phyloP scores from a whole-genome alignment of 192 early-diverging fungal species.

The Coemansia sp. region DNA sequence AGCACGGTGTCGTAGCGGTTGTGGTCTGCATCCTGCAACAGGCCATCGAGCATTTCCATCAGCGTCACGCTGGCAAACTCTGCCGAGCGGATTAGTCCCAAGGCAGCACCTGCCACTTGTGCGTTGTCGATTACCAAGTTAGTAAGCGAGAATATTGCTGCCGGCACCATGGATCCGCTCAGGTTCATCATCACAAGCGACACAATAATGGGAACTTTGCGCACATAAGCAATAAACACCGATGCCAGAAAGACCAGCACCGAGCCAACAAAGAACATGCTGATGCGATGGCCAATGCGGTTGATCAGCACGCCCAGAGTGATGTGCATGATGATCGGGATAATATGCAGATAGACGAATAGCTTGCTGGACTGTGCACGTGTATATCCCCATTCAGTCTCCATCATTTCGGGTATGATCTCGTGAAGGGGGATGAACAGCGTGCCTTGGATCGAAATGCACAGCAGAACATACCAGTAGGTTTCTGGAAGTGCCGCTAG shows the following conservation, averaged over 20 bases:
- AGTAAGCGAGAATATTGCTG: slow-evolving; percentile 46
- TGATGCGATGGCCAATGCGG: slow-evolving; percentile 51
- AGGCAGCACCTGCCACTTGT: slow-evolving; percentile 48
- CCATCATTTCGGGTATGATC: slow-evolving; percentile 52
- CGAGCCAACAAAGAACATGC: slow-evolving; percentile 45
- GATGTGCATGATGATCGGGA: slow-evolving; percentile 58
- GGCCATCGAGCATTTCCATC: slow-evolving; percentile 55
- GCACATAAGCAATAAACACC: slow-evolving; percentile 38
- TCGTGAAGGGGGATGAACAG: slow-evolving; percentile 51
- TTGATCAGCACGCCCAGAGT: slow-evolving; percentile 59
- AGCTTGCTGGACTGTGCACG: slow-evolving; percentile 43
- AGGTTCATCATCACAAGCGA: slow-evolving; percentile 44
- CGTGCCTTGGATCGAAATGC: slow-evolving; percentile 47
- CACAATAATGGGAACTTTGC: slow-evolving; percentile 30
- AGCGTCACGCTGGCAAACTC: slow-evolving; percentile 53
- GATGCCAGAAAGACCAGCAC: slow-evolving; percentile 36
- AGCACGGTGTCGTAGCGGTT: slow-evolving; percentile 52
- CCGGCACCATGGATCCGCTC: slow-evolving; percentile 43
- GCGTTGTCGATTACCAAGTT: slow-evolving; percentile 50
- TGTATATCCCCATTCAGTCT: slow-evolving; percentile 49
- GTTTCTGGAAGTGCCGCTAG: slow-evolving; percentile 46
- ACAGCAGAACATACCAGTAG: slow-evolving; percentile 51
- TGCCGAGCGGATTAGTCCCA: slow-evolving; percentile 52
- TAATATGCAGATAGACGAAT: slow-evolving; percentile 53
- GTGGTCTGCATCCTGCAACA: slow-evolving; percentile 52